Conservation (phyloP, 1,139 yeast genomes). For the Saccharomyces hybrid region DNA sequence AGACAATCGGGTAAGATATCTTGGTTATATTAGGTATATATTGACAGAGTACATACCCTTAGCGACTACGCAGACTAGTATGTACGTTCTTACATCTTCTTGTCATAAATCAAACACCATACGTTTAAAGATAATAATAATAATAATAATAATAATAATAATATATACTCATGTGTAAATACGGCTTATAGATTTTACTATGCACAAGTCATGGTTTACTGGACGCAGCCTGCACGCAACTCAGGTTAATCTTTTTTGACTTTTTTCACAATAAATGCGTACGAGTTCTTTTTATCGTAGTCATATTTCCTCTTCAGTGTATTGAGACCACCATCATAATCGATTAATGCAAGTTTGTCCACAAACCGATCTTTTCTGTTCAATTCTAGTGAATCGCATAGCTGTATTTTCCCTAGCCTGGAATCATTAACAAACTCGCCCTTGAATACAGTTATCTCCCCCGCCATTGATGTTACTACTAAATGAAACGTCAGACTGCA, state of each 20-base stretch:
- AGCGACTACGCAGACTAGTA: neutral
- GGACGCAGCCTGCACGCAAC: neutral
- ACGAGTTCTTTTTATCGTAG: neutral
- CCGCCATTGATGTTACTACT: conserved; percentile 16
- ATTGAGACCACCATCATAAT: neutral
- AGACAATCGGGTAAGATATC: neutral
- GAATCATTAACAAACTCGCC: conserved; percentile 16
- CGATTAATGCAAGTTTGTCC: conserved; percentile 18
- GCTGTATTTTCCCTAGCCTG: conserved; percentile 16
- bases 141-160: neutral
- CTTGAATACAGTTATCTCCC: conserved; percentile 19
- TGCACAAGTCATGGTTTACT: neutral
- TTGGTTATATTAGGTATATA: neutral
- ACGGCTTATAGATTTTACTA: neutral
- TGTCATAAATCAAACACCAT: neutral
- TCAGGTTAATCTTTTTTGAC: neutral
- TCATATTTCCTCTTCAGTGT: neutral
- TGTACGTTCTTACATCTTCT: neutral
- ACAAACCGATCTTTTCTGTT: conserved; percentile 15
- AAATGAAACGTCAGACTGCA: conserved; percentile 13
- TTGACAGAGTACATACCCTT: neutral
- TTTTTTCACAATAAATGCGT: neutral
- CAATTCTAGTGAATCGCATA: conserved; percentile 16
- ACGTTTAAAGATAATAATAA: neutral
- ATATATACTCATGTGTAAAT: neutral